phyloP scores from a whole-genome alignment of 495 filamentous ascomycete genomes.

The Hapsidospora chrysogenum region DNA sequence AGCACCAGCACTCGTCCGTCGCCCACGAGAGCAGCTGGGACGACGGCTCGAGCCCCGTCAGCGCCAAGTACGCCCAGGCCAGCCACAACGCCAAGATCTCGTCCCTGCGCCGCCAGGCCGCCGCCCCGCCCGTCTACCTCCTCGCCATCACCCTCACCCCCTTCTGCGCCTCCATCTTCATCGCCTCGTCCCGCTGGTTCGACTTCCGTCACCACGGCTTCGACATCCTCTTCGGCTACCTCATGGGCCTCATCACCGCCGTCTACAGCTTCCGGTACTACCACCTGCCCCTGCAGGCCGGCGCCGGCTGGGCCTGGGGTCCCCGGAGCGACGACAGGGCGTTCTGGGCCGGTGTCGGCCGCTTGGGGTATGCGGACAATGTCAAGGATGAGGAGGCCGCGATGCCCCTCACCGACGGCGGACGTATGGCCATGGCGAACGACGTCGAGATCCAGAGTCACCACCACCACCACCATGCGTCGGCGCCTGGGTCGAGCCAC shows the following conservation, averaged over 20 bases:
- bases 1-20: not conserved
- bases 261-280: conserved; percentile 37
- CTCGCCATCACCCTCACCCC: conserved; percentile 49
- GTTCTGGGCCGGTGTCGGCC: conserved; percentile 46
- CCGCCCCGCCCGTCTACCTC: conserved; percentile 54
- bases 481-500: not conserved
- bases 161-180: conserved; percentile 35
- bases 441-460: not conserved
- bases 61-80: not conserved
- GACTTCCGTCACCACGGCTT: conserved; percentile 83
- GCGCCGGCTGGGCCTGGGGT: conserved; percentile 41
- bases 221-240: conserved; percentile 65
- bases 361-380: conserved; percentile 28
- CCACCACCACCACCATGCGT: too few species aligned
- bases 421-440: not conserved
- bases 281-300: conserved; percentile 47
- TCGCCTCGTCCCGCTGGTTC: conserved; percentile 46
- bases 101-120: conserved; percentile 40
- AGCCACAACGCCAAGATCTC: conserved; percentile 1
- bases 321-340: conserved; percentile 32
- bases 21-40: too few species aligned
- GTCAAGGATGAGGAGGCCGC: not conserved
- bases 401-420: not conserved
- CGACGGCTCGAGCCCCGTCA: not conserved
- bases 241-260: conserved; percentile 38